A percentile compares a stretch with the other conserved stretches of the same genome.
phyloP scores from a whole-genome alignment of 1,139 yeast genomes.

The Spencermartinsiella ligniputridi region DNA sequence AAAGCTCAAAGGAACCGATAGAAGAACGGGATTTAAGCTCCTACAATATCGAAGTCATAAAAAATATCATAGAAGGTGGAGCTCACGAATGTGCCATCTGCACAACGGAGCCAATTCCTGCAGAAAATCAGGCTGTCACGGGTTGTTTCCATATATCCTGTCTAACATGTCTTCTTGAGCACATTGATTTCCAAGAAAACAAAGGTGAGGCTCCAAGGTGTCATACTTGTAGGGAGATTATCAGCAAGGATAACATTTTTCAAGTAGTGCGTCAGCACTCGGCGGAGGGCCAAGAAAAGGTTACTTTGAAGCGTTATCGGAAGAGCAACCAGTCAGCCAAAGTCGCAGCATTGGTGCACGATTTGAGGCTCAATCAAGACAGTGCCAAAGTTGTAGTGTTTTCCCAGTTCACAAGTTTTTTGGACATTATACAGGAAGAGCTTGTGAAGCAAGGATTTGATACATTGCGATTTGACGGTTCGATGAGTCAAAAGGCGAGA shows the following conservation, averaged over 20 bases:
- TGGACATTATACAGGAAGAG: slow-evolving; percentile 70
- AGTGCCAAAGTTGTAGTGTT: slow-evolving; percentile 80
- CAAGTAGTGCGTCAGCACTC: slow-evolving; percentile 24
- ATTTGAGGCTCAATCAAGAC: slow-evolving; percentile 48
- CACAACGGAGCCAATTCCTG: slow-evolving; percentile 53
- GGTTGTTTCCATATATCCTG: slow-evolving; percentile 84
- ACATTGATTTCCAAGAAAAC: slow-evolving; percentile 41
- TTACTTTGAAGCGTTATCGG: slow-evolving; percentile 18
- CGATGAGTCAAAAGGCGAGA: slow-evolving; percentile 64
- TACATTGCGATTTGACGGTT: slow-evolving; percentile 74
- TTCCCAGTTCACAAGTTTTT: slow-evolving; percentile 82
- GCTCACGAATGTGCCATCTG: slow-evolving; percentile 81
- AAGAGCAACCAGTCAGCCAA: slow-evolving; percentile 53
- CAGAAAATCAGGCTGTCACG: slow-evolving; percentile 58
- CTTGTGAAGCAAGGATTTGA: slow-evolving; percentile 44
- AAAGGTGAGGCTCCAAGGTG: slow-evolving; percentile 34
- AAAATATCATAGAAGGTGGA: slow-evolving; percentile 35
- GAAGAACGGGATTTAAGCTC: slow-evolving; percentile 23
- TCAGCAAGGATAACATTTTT: slow-evolving; percentile 27
- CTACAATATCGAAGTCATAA: slow-evolving; percentile 38
- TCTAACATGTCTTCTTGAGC: slow-evolving; percentile 66
- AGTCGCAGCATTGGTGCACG: slow-evolving; percentile 57
- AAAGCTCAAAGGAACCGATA: slow-evolving; percentile 7
- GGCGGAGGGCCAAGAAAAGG: slow-evolving; percentile 6
- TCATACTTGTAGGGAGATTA: slow-evolving; percentile 36